Base-by-base conservation (phyloP, 495 filamentous ascomycete species). In the Penicilliopsis zonata region DNA sequence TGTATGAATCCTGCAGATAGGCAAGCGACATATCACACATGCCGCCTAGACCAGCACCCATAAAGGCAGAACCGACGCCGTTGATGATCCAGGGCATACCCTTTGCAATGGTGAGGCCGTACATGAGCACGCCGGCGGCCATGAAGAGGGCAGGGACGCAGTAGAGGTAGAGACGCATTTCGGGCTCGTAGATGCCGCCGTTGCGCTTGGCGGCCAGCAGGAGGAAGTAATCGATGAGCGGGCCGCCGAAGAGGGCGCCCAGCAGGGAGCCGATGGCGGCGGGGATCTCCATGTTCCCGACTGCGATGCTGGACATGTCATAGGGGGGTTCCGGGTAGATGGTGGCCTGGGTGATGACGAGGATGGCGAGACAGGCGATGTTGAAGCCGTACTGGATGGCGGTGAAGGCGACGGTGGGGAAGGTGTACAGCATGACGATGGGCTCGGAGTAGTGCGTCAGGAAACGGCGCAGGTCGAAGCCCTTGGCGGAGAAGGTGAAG, bases 121-220 rank as follows among this genome's bases (percentile, higher is more conserved):
- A 63, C 30, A 60, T 42, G 10, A 62, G 26, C 28, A 28, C 16
- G 26, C 12, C 26, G 13, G 18, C 32, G 16, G 18, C 38, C 13
- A 32, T 14, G 27, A 52, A 17, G 1, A 50, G 28, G 1, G 49
- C 50, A 18, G 42, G 28, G 12, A 52, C 47, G 13, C 57, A 29
- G 14, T 44, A 41, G 13, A 53, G 34, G 46, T 44, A 54, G 8
- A 63, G 49, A 24, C 58, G 52, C 42, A 57, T 54, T 35, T 65
- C 62, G 0, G 59, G 46, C 36, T 67, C 61, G 20, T 53, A 52
- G 18, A 65, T 47, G 31, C 59, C 61, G 5, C 46, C 43, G 25
- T 64, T 61, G 15, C 46, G 48, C 31, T 55, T 55, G 3, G 63
- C 50, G 3, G 46, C 31, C 34, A 40, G 44, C 6, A 63, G 27